Conservation (phyloP, 768 basidiomycete species). For the Agaricus sinodeliciosus region DNA sequence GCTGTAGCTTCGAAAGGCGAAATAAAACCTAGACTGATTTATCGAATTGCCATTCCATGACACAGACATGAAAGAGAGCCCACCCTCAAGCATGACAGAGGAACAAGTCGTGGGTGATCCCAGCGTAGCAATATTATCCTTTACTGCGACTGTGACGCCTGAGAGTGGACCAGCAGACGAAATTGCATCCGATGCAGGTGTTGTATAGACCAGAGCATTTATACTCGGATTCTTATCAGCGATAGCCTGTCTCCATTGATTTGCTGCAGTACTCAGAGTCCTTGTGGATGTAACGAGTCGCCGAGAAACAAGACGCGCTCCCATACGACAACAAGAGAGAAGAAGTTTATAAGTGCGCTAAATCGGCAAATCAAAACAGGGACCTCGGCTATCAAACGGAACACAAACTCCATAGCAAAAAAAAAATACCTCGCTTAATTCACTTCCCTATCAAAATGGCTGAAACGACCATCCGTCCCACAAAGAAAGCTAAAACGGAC, state of each 20-base stretch:
- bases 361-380: neutral
- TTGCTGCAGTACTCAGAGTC: constrained; percentile 6
- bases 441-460: constrained; percentile 1
- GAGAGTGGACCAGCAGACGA: constrained; percentile 22
- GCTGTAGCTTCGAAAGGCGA: constrained; percentile 89
- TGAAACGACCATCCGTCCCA: neutral
- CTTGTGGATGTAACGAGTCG: neutral
- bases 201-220: constrained; percentile 49
- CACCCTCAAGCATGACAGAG: constrained; percentile 67
- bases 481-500: constrained; percentile 4
- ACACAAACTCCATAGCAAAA: constrained; percentile 9
- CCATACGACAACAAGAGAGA: neutral
- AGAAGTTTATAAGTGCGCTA: neutral
- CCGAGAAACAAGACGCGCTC: neutral
- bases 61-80: neutral
- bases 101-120: constrained; percentile 67
- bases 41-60: neutral
- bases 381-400: constrained; percentile 5
- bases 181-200: constrained; percentile 11
- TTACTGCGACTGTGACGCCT: constrained; percentile 59
- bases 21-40: constrained; percentile 45
- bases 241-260: constrained; percentile 25
- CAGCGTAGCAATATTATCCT: constrained; percentile 80
- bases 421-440: neutral
- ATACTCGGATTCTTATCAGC: constrained; percentile 31